Evolutionary conservation across 2,329 filamentous ascomycete species (phyloP).

Genomic region (Rutstroemia sp.): DNA sequence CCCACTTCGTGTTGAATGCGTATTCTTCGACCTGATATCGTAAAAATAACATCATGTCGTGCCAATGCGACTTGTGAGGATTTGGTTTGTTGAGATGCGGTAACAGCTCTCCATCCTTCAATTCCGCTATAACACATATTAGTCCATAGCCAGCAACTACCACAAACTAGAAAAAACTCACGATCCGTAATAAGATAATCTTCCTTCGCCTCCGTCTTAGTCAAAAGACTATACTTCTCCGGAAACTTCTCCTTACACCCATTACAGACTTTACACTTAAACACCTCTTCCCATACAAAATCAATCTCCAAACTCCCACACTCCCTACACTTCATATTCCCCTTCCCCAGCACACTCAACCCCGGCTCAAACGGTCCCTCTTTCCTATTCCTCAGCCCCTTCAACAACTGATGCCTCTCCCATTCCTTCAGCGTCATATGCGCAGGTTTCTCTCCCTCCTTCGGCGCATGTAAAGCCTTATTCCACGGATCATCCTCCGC

Average conservation of each 20-base stretch:
- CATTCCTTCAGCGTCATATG: conserved; percentile 89
- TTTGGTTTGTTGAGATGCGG: conserved; percentile 87
- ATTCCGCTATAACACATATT: conserved; percentile 54
- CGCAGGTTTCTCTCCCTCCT: conserved; percentile 61
- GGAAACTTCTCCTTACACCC: conserved; percentile 82
- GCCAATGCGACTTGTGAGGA: conserved; percentile 92
- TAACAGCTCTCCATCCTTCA: conserved; percentile 80
- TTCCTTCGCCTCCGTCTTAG: conserved; percentile 92
- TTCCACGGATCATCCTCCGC: conserved; percentile 87
- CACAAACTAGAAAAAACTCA: conserved; percentile 36
- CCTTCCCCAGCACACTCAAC: conserved; percentile 63
- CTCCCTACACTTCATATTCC: conserved; percentile 70
- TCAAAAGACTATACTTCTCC: conserved; percentile 90
- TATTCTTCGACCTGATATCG: conserved; percentile 93
- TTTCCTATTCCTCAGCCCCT: conserved; percentile 64
- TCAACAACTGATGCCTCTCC: conserved; percentile 74
- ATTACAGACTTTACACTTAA: conserved; percentile 67
- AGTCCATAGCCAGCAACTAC: background rate
- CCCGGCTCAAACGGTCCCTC: conserved; percentile 84
- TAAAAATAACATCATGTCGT: conserved; percentile 97
- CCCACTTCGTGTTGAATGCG: conserved; percentile 86
- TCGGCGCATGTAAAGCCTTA: conserved; percentile 56
- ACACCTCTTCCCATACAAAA: conserved; percentile 87
- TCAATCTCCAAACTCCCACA: conserved; percentile 84
- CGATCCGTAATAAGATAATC: conserved; percentile 93